These are phyloP conservation scores for Radiomyces spectabilis DNA, from an alignment of 192 early-diverging fungal species.

Conservation along the genomic window DNA sequence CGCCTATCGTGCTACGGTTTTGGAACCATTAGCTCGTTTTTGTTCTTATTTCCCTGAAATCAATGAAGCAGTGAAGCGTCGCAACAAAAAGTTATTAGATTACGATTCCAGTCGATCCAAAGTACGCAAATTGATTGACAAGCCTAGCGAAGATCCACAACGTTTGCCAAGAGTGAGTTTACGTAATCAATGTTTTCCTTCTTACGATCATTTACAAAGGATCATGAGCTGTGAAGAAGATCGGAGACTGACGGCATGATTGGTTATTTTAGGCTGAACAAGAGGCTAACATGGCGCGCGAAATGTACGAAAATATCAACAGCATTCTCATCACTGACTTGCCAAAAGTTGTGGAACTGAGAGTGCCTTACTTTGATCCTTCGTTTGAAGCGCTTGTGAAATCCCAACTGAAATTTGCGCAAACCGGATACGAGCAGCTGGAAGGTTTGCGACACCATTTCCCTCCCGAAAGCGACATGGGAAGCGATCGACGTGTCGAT, in stretches of 20 bases:
- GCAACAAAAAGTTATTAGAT: slow-evolving; percentile 83
- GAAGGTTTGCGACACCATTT: slow-evolving; percentile 55
- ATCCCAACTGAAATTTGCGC: slow-evolving; percentile 87
- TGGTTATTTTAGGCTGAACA: slow-evolving; percentile 60
- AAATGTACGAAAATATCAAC: slow-evolving; percentile 80
- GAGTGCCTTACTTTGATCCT: slow-evolving; percentile 89
- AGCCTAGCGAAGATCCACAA: slow-evolving; percentile 63
- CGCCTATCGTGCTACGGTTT: slow-evolving; percentile 77
- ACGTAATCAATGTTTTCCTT: too few relatives aligned
- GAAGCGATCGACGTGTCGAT: slow-evolving; percentile 72
- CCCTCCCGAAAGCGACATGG: slow-evolving; percentile 48
- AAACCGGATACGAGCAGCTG: slow-evolving; percentile 70
- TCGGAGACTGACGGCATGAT: background rate
- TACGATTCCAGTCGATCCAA: slow-evolving; percentile 72
- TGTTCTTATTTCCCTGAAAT: slow-evolving; percentile 87
- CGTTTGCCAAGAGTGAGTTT: slow-evolving; percentile 49
- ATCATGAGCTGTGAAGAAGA: background rate
- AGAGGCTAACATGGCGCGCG: slow-evolving; percentile 65
- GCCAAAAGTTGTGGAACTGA: slow-evolving; percentile 81
- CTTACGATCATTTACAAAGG: too few relatives aligned
- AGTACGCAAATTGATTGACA: slow-evolving; percentile 77
- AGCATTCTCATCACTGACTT: slow-evolving; percentile 74
- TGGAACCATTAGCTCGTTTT: slow-evolving; percentile 85
- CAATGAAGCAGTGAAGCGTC: slow-evolving; percentile 86
- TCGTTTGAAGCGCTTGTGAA: slow-evolving; percentile 95